Base-by-base conservation (phyloP, 192 early-diverging fungal species). In the Dispira parvispora region DNA sequence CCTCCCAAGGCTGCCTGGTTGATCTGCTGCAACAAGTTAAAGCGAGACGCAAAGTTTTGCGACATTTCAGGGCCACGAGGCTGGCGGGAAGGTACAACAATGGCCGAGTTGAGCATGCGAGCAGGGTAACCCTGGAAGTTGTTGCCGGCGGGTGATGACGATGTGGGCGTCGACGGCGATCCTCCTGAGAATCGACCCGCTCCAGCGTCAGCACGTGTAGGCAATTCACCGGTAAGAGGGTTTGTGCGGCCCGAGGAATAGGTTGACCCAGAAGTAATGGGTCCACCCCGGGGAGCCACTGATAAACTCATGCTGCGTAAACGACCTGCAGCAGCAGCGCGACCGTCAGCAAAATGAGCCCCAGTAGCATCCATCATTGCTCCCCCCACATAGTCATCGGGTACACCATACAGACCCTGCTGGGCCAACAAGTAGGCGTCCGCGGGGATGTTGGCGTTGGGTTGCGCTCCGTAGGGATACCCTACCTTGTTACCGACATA, bases 1-100 rank as follows among this genome's bases (percentile, higher is more conserved):
- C 32, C 32, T 6, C 32, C 32, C 32, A 38, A 38, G 32, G 32
- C 57, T 2, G 43, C 57, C 64, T 68, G 68, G 28, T 70, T 68
- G 67, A 71, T 70, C 64, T 74, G 72, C 63, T 72, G 66, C 27
- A 27, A 27, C 25, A 60, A 43, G 28, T 28, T 43, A 11, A 42
- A 69, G 50, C 87, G 82, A 50, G 74, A 74, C n/a, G 76, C 75
- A 78, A 88, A 88, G 72, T 85, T 81, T 64, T 84, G 80, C 52
- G 75, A 71, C 61, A 82, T 75, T 21, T 85, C 85, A 5, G 87
- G 87, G 26, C 87, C 87, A 32, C 78, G 75, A 45, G 87, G 87
- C 65, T 88, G 87, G 54, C 87, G 80, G 26, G 78, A 68, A 4
- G 87, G 87, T 62, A 84, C 83, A 43, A 88, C 81, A 11, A 80